Base-by-base conservation (phyloP, 768 basidiomycete species). In the Pholiota conissans region DNA sequence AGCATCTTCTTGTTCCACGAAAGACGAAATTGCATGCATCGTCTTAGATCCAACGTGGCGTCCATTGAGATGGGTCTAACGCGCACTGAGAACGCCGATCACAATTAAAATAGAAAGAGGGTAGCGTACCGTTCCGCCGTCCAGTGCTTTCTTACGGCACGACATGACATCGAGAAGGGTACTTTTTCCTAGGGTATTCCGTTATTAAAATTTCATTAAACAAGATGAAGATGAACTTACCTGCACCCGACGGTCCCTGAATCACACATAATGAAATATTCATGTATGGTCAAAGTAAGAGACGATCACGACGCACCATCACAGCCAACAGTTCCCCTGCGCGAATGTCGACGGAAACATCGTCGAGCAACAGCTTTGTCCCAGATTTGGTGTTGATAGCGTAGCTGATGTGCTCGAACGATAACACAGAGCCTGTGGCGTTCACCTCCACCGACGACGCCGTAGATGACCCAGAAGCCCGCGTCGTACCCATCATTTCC, bases 1-100 rank as follows among this genome's bases (percentile, higher is more conserved):
- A 0, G 83, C 79, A 59, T 87, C 85, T 58, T 82, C 80, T 60
- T 87, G 84, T 66, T 85, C 84, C 18, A 85, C 84, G 57, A 82
- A 85, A 4, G 73, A 74, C 5, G 68, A 84, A 49, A 74, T 76
- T 49, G 62, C 69, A 57, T 74, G 71, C 70, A 79, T 78, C 16
- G 52, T 46, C n/a, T 53, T 56, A 1, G 67, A 65, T 16, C 57
- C 56, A 1, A 79, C 52, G 2, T 40, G 16, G 47, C 59, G 60
- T 16, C 71, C 71, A 58, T 78, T 77, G 20, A 79, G 64, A 28
- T 53, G 60, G 16, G 65, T 69, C 76, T 78, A 18, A 42, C 9
- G 5, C 10, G 18, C 8, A 6, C 18, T 5, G 4, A 32, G 20
- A n/a, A 6, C 20, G 9, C n/a, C n/a, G 1, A 3, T 30, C 30